Conservation (phyloP, 140 eudicot genomes). For the Stevia rebaudiana region DNA sequence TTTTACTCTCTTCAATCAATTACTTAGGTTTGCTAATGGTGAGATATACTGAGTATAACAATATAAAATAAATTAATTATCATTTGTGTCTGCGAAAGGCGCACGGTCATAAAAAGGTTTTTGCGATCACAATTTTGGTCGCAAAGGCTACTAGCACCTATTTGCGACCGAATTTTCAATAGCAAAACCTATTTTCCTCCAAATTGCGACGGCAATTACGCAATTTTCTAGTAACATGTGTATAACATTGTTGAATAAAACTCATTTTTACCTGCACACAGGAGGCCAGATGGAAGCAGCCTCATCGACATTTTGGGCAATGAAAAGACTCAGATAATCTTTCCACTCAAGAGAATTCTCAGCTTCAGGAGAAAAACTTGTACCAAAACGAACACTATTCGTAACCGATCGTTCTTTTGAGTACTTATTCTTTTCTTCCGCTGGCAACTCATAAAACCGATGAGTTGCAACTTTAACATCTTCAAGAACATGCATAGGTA, state of each 20-base stretch:
- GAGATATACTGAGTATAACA: too few relatives aligned
- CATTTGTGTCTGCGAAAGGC: too few relatives aligned
- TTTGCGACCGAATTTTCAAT: too few relatives aligned
- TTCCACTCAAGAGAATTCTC: constrained; percentile 49
- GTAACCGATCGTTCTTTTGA: constrained; percentile 25
- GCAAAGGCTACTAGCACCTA: too few relatives aligned
- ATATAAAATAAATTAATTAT: too few relatives aligned
- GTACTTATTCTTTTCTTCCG: constrained; percentile 29
- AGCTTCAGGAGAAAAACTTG: constrained; percentile 37
- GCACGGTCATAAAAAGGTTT: too few relatives aligned
- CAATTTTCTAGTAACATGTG: too few relatives aligned
- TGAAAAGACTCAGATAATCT: constrained; percentile 36
- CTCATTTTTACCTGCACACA: constrained; percentile 15
- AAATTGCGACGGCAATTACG: too few relatives aligned
- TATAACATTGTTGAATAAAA: neutral
- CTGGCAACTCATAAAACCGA: constrained; percentile 18
- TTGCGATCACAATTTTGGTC: too few relatives aligned
- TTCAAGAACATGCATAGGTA: constrained; percentile 28
- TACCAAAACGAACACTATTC: constrained; percentile 33
- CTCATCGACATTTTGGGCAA: constrained; percentile 25
- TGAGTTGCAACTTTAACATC: constrained; percentile 33
- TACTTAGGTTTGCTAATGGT: too few relatives aligned
- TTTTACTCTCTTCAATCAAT: too few relatives aligned
- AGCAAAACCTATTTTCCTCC: too few relatives aligned
- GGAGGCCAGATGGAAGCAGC: constrained; percentile 31